Conservation (phyloP, 2,329 filamentous ascomycete genomes). For the Fusarium vanettenii region DNA sequence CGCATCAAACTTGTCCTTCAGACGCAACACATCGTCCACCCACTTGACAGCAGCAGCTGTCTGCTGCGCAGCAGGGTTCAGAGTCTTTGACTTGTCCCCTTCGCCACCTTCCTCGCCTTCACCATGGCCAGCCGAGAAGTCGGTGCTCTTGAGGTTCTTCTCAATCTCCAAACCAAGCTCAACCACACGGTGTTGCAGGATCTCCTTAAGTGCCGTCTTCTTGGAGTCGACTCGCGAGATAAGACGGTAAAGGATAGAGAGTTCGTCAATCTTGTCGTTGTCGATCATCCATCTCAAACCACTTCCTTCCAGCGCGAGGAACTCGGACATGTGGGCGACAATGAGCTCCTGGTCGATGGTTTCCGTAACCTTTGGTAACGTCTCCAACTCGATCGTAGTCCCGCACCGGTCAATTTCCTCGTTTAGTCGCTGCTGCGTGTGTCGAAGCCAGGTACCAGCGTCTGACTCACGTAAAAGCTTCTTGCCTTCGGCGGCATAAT, state of each 20-base stretch:
- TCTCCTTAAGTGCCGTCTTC: slow-evolving; percentile 76
- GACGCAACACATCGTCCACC: slow-evolving; percentile 87
- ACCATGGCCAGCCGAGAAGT: slow-evolving; percentile 59
- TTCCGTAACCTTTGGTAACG: slow-evolving; percentile 76
- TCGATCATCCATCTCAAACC: slow-evolving; percentile 92
- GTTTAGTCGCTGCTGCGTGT: slow-evolving; percentile 77
- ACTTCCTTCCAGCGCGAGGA: slow-evolving; percentile 85
- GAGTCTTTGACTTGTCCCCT: slow-evolving; percentile 49
- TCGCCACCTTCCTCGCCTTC: slow-evolving; percentile 61
- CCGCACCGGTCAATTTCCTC: slow-evolving; percentile 88
- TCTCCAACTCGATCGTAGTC: slow-evolving; percentile 81
- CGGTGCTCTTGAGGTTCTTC: slow-evolving; percentile 67
- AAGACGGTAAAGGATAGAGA: slow-evolving; percentile 84
- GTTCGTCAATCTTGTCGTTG: slow-evolving; percentile 82
- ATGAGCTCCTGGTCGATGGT: slow-evolving; percentile 89
- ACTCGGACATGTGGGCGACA: slow-evolving; percentile 78
- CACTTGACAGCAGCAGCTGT: slow-evolving; percentile 91
- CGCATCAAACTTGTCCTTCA: slow-evolving; percentile 91
- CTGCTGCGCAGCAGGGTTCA: slow-evolving; percentile 74
- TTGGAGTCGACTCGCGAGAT: slow-evolving; percentile 81
- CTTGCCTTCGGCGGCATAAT: slow-evolving; percentile 82
- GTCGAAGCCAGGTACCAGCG: slow-evolving; percentile 82
- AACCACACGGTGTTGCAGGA: slow-evolving; percentile 79
- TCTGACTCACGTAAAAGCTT: slow-evolving; percentile 81
- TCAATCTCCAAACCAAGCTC: slow-evolving; percentile 89